These are phyloP conservation scores for Drechslerella coelobrocha DNA, from an alignment of 2,329 filamentous ascomycete genomes.

Conservation along the genomic window DNA sequence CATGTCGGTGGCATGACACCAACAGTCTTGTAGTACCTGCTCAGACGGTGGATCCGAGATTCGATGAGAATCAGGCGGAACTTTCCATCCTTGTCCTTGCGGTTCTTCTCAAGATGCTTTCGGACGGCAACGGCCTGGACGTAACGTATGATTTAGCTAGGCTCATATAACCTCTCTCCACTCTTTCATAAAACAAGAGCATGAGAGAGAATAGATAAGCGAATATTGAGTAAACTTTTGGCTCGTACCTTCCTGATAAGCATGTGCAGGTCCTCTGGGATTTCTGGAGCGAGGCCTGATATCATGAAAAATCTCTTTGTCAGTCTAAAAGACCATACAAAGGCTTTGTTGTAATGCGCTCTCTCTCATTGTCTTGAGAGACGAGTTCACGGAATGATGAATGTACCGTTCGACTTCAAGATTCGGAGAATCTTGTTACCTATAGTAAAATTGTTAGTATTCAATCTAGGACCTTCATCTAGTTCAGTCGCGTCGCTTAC, in stretches of 20 bases:
- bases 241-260: constrained; percentile 95
- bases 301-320: constrained; percentile 77
- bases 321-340: constrained; percentile 87
- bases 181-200: not conserved
- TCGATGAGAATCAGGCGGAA: constrained; percentile 99
- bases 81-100: constrained; percentile 99
- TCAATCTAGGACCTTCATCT: not conserved
- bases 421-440: constrained; percentile 99
- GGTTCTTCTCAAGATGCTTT: constrained; percentile 99
- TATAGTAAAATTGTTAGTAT: constrained; percentile 57
- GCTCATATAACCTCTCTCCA: not conserved
- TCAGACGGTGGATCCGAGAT: constrained; percentile 99
- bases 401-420: constrained; percentile 95
- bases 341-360: constrained; percentile 66
- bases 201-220: not conserved
- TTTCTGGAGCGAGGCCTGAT: constrained; percentile 95
- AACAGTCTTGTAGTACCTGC: constrained; percentile 99
- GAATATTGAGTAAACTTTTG: constrained; percentile 4
- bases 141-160: constrained; percentile 49
- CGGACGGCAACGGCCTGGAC: constrained; percentile 89
- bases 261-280: constrained; percentile 99
- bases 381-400: constrained; percentile 57
- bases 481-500: constrained; percentile 64
- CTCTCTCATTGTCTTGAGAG: not conserved
- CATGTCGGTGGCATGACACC: constrained; percentile 65